Conservation (phyloP, 352 stramenopile species). For the Thraustotheca clavata region DNA sequence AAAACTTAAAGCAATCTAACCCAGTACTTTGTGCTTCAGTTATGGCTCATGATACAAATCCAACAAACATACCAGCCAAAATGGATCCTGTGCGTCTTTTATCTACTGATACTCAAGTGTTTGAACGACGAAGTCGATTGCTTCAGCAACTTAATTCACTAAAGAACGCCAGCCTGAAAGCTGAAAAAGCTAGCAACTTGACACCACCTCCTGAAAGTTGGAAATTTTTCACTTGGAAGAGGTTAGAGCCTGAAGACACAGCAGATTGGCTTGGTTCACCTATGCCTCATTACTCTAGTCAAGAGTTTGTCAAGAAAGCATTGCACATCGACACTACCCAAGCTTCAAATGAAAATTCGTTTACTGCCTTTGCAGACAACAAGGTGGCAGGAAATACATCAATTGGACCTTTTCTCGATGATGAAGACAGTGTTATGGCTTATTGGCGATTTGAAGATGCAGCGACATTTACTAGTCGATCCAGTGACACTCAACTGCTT, state of each 20-base stretch:
- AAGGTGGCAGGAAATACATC: slow-evolving; percentile 29
- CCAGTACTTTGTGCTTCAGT: slow-evolving; percentile 36
- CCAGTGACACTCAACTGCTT: slow-evolving; percentile 37
- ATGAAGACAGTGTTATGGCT: slow-evolving; percentile 73
- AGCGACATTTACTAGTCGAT: slow-evolving; percentile 21
- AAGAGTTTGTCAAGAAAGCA: slow-evolving; percentile 40
- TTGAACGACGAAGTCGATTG: slow-evolving; percentile 61
- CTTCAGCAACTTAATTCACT: slow-evolving; percentile 34
- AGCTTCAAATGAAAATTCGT: background rate
- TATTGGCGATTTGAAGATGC: slow-evolving; percentile 86
- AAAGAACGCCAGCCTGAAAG: slow-evolving; percentile 26
- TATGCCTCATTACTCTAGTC: slow-evolving; percentile 37
- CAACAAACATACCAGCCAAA: background rate
- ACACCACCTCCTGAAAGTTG: background rate
- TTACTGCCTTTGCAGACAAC: background rate
- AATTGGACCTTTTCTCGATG: slow-evolving; percentile 75
- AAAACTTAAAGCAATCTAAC: slow-evolving; percentile 50
- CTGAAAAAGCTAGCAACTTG: background rate
- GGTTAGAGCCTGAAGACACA: slow-evolving; percentile 51
- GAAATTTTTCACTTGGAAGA: slow-evolving; percentile 44
- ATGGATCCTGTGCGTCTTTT: slow-evolving; percentile 42
- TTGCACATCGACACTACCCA: background rate
- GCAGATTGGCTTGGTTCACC: slow-evolving; percentile 48
- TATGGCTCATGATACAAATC: slow-evolving; percentile 21
- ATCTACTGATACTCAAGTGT: slow-evolving; percentile 46